phyloP scores from a whole-genome alignment of 2,329 filamentous ascomycete genomes.

The Paracorniculantispora psalliotae region DNA sequence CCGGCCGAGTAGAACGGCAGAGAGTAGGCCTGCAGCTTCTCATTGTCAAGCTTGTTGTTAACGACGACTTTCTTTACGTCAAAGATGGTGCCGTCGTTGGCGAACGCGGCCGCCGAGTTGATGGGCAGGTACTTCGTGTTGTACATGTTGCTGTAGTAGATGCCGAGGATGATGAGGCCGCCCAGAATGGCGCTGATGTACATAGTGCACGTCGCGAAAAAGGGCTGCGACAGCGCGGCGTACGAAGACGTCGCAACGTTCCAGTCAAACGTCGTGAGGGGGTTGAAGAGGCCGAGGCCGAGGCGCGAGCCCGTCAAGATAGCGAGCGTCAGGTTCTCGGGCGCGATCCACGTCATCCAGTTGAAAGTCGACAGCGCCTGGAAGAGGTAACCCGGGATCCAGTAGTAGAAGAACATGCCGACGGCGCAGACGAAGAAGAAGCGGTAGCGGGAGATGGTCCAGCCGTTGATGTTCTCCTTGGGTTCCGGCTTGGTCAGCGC shows the following conservation, averaged over 20 bases:
- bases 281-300: slow-evolving; percentile 35
- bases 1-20: slow-evolving; percentile 41
- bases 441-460: slow-evolving; percentile 37
- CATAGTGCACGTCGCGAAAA: slow-evolving; percentile 34
- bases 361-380: slow-evolving; percentile 43
- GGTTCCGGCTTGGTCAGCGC: slow-evolving; percentile 37
- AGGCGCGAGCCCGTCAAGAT: slow-evolving; percentile 38
- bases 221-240: slow-evolving; percentile 33
- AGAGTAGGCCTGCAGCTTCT: slow-evolving; percentile 37
- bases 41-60: slow-evolving; percentile 33
- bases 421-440: slow-evolving; percentile 40
- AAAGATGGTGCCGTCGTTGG: slow-evolving; percentile 37
- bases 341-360: slow-evolving; percentile 53
- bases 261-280: slow-evolving; percentile 36
- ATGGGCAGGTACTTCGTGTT: slow-evolving; percentile 41
- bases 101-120: slow-evolving; percentile 38
- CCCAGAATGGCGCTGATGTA: slow-evolving; percentile 31
- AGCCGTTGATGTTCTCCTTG: slow-evolving; percentile 28
- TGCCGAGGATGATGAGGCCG: slow-evolving; percentile 34
- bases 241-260: slow-evolving; percentile 35
- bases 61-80: slow-evolving; percentile 31
- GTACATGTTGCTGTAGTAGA: slow-evolving; percentile 40
- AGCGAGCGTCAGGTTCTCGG: slow-evolving; percentile 35
- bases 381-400: slow-evolving; percentile 48
- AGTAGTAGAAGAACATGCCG: slow-evolving; percentile 48